Evolutionary conservation across 148 eudicot species (phyloP).

Genomic region (Arbutus unedo): DNA sequence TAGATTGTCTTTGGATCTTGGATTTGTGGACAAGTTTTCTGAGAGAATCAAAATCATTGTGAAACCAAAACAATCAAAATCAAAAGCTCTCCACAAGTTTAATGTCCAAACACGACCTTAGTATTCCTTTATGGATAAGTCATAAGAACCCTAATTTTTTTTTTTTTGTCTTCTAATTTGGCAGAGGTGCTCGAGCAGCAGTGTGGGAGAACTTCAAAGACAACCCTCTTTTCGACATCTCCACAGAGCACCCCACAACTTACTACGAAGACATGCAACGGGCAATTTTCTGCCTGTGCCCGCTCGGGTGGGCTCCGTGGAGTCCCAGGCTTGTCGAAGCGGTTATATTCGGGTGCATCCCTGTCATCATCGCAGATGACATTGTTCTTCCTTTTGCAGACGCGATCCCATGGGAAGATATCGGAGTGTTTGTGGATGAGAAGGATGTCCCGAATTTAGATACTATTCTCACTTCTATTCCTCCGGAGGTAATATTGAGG

Average conservation of each 20-base stretch:
- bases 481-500: slow-evolving; percentile 79
- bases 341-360: slow-evolving; percentile 94
- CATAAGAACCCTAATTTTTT: background rate
- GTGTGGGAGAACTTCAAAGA: slow-evolving; percentile 99
- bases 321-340: slow-evolving; percentile 98
- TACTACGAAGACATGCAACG: slow-evolving; percentile 99
- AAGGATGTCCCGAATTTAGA: slow-evolving; percentile 89
- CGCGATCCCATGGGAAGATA: slow-evolving; percentile 99
- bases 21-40: background rate
- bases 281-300: slow-evolving; percentile 89
- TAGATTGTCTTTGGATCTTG: background rate
- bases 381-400: slow-evolving; percentile 96
- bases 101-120: background rate
- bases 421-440: slow-evolving; percentile 85
- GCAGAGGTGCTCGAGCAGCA: slow-evolving; percentile 94
- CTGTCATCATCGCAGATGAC: slow-evolving; percentile 94
- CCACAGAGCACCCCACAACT: slow-evolving; percentile 97
- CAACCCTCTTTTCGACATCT: slow-evolving; percentile 96
- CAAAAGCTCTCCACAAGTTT: background rate
- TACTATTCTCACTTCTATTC: slow-evolving; percentile 78
- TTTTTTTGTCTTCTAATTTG: background rate
- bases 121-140: background rate
- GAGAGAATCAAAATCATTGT: background rate
- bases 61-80: background rate
- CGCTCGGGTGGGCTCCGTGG: slow-evolving; percentile 99